Evolutionary conservation across 768 basidiomycete genomes (phyloP).

Genomic region (Leucocoprinus leucothites): DNA sequence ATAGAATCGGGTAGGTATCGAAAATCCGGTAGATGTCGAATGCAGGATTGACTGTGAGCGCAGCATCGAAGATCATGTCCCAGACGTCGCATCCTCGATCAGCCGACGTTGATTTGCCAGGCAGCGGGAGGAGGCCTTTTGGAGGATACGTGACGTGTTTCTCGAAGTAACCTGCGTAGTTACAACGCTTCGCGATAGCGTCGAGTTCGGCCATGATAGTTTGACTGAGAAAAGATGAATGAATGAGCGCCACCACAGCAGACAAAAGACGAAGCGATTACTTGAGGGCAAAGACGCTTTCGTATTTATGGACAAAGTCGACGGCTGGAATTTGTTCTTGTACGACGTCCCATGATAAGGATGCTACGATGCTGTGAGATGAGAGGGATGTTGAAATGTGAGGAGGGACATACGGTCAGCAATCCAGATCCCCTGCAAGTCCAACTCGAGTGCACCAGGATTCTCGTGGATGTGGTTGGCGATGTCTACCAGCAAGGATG

Average conservation of each 20-base stretch:
- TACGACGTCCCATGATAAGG: conserved; percentile 59
- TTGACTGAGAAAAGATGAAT: conserved; percentile 37
- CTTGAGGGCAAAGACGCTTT: conserved; percentile 73
- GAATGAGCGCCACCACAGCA: neutral
- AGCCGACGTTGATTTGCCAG: conserved; percentile 46
- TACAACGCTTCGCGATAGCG: conserved; percentile 47
- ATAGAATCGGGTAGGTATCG: conserved; percentile 69
- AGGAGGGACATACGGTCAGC: conserved; percentile 52
- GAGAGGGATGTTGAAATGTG: neutral
- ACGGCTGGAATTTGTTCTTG: conserved; percentile 72
- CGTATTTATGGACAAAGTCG: conserved; percentile 69
- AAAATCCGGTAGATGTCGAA: conserved; percentile 79
- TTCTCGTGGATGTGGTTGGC: conserved; percentile 72
- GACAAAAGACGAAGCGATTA: conserved; percentile 27
- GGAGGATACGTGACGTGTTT: conserved; percentile 70
- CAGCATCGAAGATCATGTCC: conserved; percentile 61
- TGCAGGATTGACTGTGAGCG: conserved; percentile 64
- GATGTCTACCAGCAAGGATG: conserved; percentile 44
- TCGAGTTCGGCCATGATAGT: conserved; percentile 62
- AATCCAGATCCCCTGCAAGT: conserved; percentile 70
- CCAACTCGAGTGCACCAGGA: conserved; percentile 47
- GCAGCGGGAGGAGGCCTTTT: conserved; percentile 61
- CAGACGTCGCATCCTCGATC: conserved; percentile 64
- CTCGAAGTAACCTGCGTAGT: conserved; percentile 59
- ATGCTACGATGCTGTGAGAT: conserved; percentile 31